These are phyloP conservation scores for Sporisorium graminicola DNA, from an alignment of 1,284 basidiomycete genomes.

Conservation along the genomic window DNA sequence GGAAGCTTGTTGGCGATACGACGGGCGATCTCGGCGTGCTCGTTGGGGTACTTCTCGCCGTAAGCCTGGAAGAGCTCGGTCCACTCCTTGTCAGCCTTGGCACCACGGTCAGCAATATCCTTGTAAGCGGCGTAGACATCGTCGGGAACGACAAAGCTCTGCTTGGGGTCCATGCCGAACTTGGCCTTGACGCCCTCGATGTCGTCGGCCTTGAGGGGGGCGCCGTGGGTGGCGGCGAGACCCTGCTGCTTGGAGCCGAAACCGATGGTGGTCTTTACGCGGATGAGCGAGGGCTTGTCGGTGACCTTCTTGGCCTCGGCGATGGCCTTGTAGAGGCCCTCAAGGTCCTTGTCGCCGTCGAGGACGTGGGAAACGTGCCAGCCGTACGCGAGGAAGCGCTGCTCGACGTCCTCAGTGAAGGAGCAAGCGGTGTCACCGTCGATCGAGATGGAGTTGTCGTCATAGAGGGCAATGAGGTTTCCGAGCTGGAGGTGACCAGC, in stretches of 20 bases:
- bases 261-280: conserved; percentile 89
- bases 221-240: conserved; percentile 90
- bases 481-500: conserved; percentile 91
- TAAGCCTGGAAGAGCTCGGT: conserved; percentile 80
- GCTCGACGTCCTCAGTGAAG: conserved; percentile 92
- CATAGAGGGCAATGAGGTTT: conserved; percentile 78
- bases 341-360: conserved; percentile 86
- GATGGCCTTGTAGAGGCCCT: conserved; percentile 83
- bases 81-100: conserved; percentile 82
- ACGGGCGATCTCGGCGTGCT: conserved; percentile 86
- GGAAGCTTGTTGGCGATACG: conserved; percentile 87
- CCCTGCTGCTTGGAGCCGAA: conserved; percentile 92
- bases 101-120: conserved; percentile 79
- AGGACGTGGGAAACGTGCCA: conserved; percentile 91
- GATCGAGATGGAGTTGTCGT: conserved; percentile 86
- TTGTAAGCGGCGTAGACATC: conserved; percentile 80
- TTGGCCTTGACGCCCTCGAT: conserved; percentile 85
- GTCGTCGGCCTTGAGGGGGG: conserved; percentile 92
- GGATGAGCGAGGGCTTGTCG: conserved; percentile 87
- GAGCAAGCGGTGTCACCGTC: conserved; percentile 91
- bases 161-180: conserved; percentile 84
- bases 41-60: conserved; percentile 81
- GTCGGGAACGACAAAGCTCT: conserved; percentile 83
- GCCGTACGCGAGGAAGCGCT: conserved; percentile 88
- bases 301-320: conserved; percentile 81